Evolutionary conservation across 108 stramenopile genomes (phyloP).

Genomic region (Schizochytrium sp.): DNA sequence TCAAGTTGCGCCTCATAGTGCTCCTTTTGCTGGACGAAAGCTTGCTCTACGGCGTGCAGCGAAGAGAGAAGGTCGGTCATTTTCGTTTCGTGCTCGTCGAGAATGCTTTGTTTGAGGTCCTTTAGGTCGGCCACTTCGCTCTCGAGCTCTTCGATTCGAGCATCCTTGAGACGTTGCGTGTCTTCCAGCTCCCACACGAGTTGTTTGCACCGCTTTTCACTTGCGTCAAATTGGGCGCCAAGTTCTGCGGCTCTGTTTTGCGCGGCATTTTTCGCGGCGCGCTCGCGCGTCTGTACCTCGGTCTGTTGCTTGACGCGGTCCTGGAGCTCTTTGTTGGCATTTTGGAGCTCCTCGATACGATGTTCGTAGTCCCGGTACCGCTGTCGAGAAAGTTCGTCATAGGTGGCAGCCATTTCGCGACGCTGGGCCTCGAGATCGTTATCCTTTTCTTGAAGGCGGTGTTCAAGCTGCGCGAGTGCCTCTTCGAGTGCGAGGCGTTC

Average conservation of each 20-base stretch:
- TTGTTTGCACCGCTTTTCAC: slow-evolving; percentile 5
- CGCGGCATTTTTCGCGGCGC: not conserved
- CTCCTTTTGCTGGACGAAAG: slow-evolving; percentile 35
- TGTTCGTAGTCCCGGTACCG: slow-evolving; percentile 21
- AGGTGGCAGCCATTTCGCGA: slow-evolving; percentile 30
- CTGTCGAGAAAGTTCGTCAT: slow-evolving; percentile 28
- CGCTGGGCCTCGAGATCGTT: slow-evolving; percentile 37
- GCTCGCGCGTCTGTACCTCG: not conserved
- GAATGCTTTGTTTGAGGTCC: not conserved
- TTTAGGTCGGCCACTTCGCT: not conserved
- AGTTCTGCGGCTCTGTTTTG: slow-evolving; percentile 1
- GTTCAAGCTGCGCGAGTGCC: slow-evolving; percentile 16
- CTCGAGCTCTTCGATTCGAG: not conserved
- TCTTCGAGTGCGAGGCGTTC: slow-evolving; percentile 21
- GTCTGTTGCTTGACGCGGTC: not conserved
- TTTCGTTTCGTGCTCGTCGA: slow-evolving; percentile 24
- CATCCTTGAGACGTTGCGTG: slow-evolving; percentile 1
- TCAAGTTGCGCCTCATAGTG: not conserved
- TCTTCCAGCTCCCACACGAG: slow-evolving; percentile 30
- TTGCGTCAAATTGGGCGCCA: not conserved
- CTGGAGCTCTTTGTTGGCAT: not conserved
- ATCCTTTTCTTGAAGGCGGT: slow-evolving; percentile 25
- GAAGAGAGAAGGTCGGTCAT: slow-evolving; percentile 27
- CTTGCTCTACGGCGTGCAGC: slow-evolving; percentile 29
- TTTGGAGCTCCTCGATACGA: not conserved